Percentiles rank a stretch among this genome's conserved stretches.
These are phyloP conservation scores for Brettanomyces custersianus DNA, from an alignment of 805 yeast species.

Conservation along the genomic window DNA sequence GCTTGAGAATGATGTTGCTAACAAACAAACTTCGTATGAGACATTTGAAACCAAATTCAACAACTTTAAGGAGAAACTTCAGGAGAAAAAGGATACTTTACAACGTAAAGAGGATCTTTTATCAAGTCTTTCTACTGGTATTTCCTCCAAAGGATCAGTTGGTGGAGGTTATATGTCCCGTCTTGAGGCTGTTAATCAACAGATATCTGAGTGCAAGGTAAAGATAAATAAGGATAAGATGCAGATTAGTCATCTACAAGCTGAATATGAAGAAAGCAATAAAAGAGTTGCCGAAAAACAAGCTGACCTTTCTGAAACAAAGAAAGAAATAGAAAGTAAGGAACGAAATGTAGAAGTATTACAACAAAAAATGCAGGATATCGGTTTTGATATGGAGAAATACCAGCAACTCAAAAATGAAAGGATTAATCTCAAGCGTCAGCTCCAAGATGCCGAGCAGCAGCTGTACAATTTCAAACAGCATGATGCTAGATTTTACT, in stretches of 20 bases:
- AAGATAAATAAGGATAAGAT: conserved; percentile 50
- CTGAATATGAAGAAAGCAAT: conserved; percentile 37
- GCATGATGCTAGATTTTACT: conserved; percentile 65
- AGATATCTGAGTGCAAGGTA: conserved; percentile 44
- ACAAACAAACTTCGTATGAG: conserved; percentile 22
- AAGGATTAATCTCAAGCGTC: conserved; percentile 35
- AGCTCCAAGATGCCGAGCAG: conserved; percentile 33
- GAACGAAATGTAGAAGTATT: conserved; percentile 29
- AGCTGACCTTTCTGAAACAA: conserved; percentile 32
- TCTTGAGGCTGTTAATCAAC: conserved; percentile 51
- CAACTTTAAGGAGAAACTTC: conserved; percentile 34
- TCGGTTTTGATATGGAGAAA: conserved; percentile 49
- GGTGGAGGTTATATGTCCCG: conserved; percentile 75
- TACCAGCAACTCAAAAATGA: conserved; percentile 35
- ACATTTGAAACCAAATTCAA: conserved; percentile 37
- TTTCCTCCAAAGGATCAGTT: conserved; percentile 71
- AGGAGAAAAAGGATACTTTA: conserved; percentile 35
- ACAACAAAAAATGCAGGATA: conserved; percentile 32
- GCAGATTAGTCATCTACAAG: conserved; percentile 46
- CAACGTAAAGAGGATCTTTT: conserved; percentile 66
- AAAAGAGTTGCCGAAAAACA: conserved; percentile 47
- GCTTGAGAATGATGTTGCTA: conserved; percentile 20
- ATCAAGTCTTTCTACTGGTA: conserved; percentile 78
- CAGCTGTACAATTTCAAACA: conserved; percentile 51
- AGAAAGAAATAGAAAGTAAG: conserved; percentile 35